Evolutionary conservation across 805 yeast genomes (phyloP), one percentile per base, ranked within the genome.

Genomic region (Lipomyces anomalus): DNA sequence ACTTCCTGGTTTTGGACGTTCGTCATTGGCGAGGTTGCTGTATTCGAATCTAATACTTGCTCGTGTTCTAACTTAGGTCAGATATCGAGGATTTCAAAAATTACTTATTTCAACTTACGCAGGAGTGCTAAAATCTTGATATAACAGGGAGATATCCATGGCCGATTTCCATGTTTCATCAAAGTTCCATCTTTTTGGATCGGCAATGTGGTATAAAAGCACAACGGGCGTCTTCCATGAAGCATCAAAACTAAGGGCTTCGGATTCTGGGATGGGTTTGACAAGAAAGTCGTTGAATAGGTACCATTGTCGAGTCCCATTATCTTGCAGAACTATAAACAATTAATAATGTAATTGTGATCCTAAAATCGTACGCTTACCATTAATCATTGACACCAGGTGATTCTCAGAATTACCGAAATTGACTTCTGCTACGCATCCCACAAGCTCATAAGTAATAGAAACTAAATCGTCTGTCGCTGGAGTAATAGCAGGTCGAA

Each of bases 241-340:
- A 40, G 73, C 71, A 1, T 79, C 67, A 39, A 87, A 65, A 60
- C 87, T 78, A 39, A 88, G 70, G 0, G 84, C 97, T 56, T 92
- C 97, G 11, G 73, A 74, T 55, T 82, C 85, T 1, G 81, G 72
- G 0, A 92, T 72, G 21, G 79, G 80, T 56, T 78, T 75, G 13
- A 89, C 97, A 53, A 92, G 67, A 64, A 90, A 92, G 63, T 92
- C 97, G 61, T 92, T 92, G 63, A 92, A 87, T 60, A 92, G 63
- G 58, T 73, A 78, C 98, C 98, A 92, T 24, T 62, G 44, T 16
- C 51, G 56, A 11, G 38, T n/a, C 17, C 49, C 52, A 32, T 46
- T 45, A 29, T 42, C 38, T 13, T 46, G 34, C 16, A 52, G 47
- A 22, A 47, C 42, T 22, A 20, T 4, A 13, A 18, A 43, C 33